These are phyloP conservation scores for Fusarium sp. DNA, from an alignment of 2,329 filamentous ascomycete genomes.

Conservation along the genomic window DNA sequence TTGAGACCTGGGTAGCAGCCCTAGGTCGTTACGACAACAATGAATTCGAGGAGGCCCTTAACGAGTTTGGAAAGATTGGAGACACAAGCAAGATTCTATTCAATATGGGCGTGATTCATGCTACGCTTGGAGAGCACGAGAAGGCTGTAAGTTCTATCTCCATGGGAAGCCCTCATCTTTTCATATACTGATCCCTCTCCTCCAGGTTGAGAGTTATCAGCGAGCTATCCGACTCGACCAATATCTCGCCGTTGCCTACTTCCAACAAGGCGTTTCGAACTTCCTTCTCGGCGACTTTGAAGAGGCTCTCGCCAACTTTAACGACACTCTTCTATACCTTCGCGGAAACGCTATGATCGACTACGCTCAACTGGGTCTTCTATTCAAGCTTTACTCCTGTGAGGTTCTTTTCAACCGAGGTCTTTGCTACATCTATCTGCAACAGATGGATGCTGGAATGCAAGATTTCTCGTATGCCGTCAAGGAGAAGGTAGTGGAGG, in stretches of 20 bases:
- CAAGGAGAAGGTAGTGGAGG: conserved; percentile 95
- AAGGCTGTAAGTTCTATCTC: conserved; percentile 77
- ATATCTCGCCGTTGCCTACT: conserved; percentile 97
- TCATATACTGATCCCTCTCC: conserved; percentile 21
- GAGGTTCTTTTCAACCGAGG: conserved; percentile 98
- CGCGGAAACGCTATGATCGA: conserved; percentile 97
- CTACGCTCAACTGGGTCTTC: conserved; percentile 93
- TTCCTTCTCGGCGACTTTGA: conserved; percentile 97
- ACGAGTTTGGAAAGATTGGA: conserved; percentile 84
- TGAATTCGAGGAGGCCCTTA: conserved; percentile 91
- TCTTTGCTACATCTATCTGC: conserved; percentile 95
- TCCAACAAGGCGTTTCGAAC: conserved; percentile 98
- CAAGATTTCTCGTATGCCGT: conserved; percentile 90
- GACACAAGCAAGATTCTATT: conserved; percentile 99
- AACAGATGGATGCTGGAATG: conserved; percentile 90
- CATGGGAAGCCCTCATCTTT: not conserved
- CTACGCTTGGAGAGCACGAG: conserved; percentile 93
- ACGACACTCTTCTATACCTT: conserved; percentile 94
- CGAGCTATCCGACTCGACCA: conserved; percentile 89
- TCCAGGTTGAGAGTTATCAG: conserved; percentile 92
- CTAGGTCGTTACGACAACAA: conserved; percentile 95
- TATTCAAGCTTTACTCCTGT: conserved; percentile 97
- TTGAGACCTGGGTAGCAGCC: conserved; percentile 97
- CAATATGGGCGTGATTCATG: conserved; percentile 98
- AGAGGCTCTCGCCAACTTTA: conserved; percentile 97